Conservation (phyloP, 2,329 filamentous ascomycete species). For the Fusarium hostae region DNA sequence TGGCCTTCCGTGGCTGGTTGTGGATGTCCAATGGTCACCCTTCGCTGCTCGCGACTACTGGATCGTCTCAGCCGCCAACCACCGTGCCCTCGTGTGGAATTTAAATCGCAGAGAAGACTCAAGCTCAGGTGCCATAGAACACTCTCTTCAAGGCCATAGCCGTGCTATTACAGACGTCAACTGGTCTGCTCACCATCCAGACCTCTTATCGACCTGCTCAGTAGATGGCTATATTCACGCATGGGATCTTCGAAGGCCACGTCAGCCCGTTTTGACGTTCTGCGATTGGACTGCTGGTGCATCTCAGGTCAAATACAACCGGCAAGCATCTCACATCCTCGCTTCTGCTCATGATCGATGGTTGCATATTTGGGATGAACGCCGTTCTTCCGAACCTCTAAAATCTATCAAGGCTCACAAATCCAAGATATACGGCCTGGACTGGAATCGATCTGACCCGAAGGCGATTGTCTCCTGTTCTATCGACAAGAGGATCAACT, state of each 20-base stretch:
- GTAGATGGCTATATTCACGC: constrained; percentile 94
- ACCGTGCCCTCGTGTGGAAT: constrained; percentile 95
- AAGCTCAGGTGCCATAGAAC: constrained; percentile 77
- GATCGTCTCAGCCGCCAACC: constrained; percentile 94
- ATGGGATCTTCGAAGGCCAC: constrained; percentile 85
- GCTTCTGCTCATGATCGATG: constrained; percentile 91
- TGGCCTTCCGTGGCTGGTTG: constrained; percentile 91
- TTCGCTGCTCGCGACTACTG: constrained; percentile 91
- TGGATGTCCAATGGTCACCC: constrained; percentile 96
- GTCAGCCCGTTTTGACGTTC: constrained; percentile 80
- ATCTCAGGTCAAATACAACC: constrained; percentile 95
- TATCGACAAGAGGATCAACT: constrained; percentile 89
- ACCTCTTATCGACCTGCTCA: constrained; percentile 88
- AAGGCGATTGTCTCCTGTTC: constrained; percentile 87
- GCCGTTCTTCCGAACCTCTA: constrained; percentile 80
- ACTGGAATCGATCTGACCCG: constrained; percentile 85
- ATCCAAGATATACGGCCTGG: constrained; percentile 94
- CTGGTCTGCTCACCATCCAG: constrained; percentile 92
- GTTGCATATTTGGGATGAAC: constrained; percentile 89
- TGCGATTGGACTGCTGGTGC: constrained; percentile 95
- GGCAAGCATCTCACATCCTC: constrained; percentile 85
- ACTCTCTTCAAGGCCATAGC: constrained; percentile 83
- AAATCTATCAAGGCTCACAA: constrained; percentile 87
- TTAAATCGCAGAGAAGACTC: constrained; percentile 82
- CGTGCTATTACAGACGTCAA: constrained; percentile 96